Conservation (phyloP, 2,329 filamentous ascomycete species). For the Stagonosporopsis tanaceti region DNA sequence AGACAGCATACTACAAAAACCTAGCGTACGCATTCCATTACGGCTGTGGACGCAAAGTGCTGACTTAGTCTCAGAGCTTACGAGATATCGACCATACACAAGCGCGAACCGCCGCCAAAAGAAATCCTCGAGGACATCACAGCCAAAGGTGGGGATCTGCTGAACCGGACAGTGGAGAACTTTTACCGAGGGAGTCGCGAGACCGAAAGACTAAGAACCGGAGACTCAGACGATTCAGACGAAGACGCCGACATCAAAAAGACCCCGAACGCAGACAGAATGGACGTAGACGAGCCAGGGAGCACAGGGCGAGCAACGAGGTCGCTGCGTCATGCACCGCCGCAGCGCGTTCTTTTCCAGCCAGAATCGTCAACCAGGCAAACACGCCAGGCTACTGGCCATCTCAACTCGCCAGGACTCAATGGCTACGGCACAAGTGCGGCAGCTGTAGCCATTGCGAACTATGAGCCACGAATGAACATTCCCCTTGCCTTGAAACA, state of each 20-base stretch:
- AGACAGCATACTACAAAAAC: conserved; percentile 89
- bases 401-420: conserved; percentile 54
- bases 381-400: conserved; percentile 61
- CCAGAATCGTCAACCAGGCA: conserved; percentile 76
- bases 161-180: conserved; percentile 81
- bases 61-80: conserved; percentile 64
- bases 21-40: conserved; percentile 63
- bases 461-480: conserved; percentile 72
- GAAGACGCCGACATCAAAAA: conserved; percentile 52
- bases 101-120: conserved; percentile 82
- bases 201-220: conserved; percentile 58
- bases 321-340: conserved; percentile 79
- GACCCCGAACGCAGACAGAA: conserved; percentile 62
- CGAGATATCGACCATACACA: conserved; percentile 80
- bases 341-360: conserved; percentile 84
- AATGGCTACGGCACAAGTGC: conserved; percentile 50
- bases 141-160: conserved; percentile 81
- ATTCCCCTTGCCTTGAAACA: conserved; percentile 73
- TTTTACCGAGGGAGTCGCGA: conserved; percentile 63
- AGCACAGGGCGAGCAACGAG: conserved; percentile 51
- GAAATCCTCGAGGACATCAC: conserved; percentile 84
- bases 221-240: conserved; percentile 58
- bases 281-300: conserved; percentile 59
- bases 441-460: conserved; percentile 66
- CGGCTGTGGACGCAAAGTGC: conserved; percentile 13